Conservation (phyloP, 2,329 filamentous ascomycete genomes). For the Trichoderma koningii region DNA sequence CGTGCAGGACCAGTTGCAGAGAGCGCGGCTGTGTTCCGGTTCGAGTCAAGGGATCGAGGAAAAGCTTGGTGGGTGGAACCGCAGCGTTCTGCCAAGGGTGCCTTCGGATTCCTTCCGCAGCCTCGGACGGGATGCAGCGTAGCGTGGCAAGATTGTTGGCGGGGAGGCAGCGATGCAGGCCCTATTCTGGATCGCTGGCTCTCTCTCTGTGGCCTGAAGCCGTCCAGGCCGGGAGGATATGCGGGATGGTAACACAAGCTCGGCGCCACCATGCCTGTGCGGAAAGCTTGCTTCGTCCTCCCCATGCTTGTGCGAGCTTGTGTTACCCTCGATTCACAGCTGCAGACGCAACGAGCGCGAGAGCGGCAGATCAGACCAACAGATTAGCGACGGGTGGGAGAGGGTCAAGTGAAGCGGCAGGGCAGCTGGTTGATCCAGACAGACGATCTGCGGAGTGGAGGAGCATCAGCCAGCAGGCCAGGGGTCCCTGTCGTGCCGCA, state of each 20-base stretch:
- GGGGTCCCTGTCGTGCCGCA: not conserved
- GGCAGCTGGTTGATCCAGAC: not conserved
- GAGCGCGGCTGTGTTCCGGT: not conserved
- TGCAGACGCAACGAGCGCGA: not conserved
- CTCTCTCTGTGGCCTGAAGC: not conserved
- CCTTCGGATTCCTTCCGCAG: slow-evolving; percentile 12
- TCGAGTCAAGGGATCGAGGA: slow-evolving; percentile 2
- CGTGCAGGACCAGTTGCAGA: not conserved
- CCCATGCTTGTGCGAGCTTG: not conserved
- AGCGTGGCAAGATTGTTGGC: not conserved
- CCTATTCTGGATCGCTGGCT: not conserved
- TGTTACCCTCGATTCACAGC: not conserved
- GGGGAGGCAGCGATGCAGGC: not conserved
- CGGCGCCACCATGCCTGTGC: slow-evolving; percentile 22
- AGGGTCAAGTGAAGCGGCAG: not conserved
- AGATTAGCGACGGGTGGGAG: slow-evolving; percentile 10
- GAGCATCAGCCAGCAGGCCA: not conserved
- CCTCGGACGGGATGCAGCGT: slow-evolving; percentile 1
- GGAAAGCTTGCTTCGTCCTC: not conserved
- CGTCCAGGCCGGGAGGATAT: not conserved
- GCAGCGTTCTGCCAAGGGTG: slow-evolving; percentile 1
- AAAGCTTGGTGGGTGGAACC: slow-evolving; percentile 1
- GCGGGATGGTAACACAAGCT: slow-evolving; percentile 15
- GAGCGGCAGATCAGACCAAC: slow-evolving; percentile 18
- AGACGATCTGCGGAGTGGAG: not conserved